Evolutionary conservation across 352 stramenopile genomes (phyloP), one percentile per base, ranked within the genome.

Genomic region (Globisporangium cylindrosporum): DNA sequence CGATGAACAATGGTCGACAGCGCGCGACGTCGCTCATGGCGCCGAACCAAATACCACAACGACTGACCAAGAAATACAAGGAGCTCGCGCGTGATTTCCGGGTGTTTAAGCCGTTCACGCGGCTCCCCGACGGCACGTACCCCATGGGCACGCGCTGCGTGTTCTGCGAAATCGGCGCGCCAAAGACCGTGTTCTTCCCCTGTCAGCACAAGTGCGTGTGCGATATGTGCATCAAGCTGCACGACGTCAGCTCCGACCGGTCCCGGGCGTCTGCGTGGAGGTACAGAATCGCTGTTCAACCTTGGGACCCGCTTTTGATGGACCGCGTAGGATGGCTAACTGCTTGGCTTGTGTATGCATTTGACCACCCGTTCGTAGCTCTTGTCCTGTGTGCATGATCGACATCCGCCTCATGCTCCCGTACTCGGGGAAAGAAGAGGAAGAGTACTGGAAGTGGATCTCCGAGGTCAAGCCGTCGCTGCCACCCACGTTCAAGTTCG

Each of bases 201-300:
- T 92, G 84, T 34, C 77, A 90, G 68, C 84, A 92, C 73, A 78
- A 82, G 68, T 88, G 80, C 63, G 78, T 86, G 18, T 92, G 84
- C 70, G 75, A 88, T 41, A 58, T 67, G 22, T 90, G 84, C 71
- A 75, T 89, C 58, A 49, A 73, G 7, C 56, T 68, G 7, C 75
- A 88, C 56, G 54, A 79, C 32, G 88, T 89, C 43, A 75, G 67
- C 18, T 63, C 71, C 1, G 67, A 82, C 48, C 67, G 67, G 20
- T 57, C 67, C 2, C 62, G 73, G 6, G 29, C 69, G 9, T 46
- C 51, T 2, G 58, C 73, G n/a, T 83, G 76, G 78, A 75, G 70
- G 80, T 88, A 76, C 62, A 64, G 9, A n/a, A 29, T 41, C 51
- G 22, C 15, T 8, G 14, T 24, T 22, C 7, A 12, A 32, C 29